A percentile compares a stretch with the other conserved stretches of the same genome.
phyloP scores from a whole-genome alignment of 495 filamentous ascomycete species.

The Aspergillus biplanus region DNA sequence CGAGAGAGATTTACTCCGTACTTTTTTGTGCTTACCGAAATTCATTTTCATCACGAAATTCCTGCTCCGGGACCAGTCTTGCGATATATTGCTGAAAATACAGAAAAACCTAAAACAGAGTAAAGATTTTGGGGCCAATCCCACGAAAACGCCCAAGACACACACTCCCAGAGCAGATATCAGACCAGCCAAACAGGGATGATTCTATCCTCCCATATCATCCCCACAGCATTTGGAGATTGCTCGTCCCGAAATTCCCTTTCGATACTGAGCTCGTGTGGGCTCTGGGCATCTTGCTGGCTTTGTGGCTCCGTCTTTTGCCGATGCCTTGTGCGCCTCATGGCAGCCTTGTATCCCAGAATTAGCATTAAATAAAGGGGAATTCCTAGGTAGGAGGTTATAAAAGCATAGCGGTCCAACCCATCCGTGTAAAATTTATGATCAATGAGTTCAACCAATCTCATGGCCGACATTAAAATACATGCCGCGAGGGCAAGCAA shows the following conservation, averaged over 20 bases:
- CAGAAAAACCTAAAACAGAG: background rate
- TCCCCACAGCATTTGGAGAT: background rate
- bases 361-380: constrained; percentile 73
- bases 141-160: background rate
- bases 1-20: background rate
- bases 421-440: constrained; percentile 39
- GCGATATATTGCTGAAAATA: background rate
- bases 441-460: constrained; percentile 71
- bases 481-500: constrained; percentile 67
- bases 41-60: background rate
- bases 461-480: constrained; percentile 69
- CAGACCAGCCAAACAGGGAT: constrained; percentile 17
- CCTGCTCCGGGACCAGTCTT: background rate
- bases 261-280: constrained; percentile 1
- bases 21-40: background rate
- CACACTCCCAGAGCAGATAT: background rate
- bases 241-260: background rate
- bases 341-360: constrained; percentile 65
- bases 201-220: constrained; percentile 7
- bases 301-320: background rate
- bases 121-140: background rate
- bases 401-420: constrained; percentile 65
- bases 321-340: constrained; percentile 40
- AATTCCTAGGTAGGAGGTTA: constrained; percentile 78
- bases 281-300: background rate